Base-by-base conservation (phyloP, 345 rosid genomes). In the Brassica rapa region DNA sequence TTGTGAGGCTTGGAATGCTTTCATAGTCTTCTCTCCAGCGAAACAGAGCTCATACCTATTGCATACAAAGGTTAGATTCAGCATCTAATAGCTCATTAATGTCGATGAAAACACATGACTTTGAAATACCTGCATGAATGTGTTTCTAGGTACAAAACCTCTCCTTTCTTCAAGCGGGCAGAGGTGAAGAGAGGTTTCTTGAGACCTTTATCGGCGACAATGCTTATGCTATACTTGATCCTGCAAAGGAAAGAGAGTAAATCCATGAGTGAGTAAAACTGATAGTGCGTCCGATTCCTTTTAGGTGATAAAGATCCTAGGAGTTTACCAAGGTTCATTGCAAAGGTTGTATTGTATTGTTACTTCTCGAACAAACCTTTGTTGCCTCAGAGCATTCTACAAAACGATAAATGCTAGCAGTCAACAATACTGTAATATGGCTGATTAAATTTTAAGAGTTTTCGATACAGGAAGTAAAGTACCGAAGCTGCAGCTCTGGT, bases 401-500 rank as follows among this genome's bases (percentile, higher is more conserved):
- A 82, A 63, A 77, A 68, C 5, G 2, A 46, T 72, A 71, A 83
- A 74, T 32, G 33, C 14, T 65, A 25, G 59, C 70, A 66, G 41
- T 74, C 60, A 68, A 62, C 60, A 35, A 25, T 61, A 60, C 16
- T 23, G 72, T 29, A 23, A 64, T 66, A 1, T 39, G 53, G 61
- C 56, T 59, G 64, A 46, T 32, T 63, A 59, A 67, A 39, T 39
- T 53, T 35, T 24, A 4, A 35, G 43, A 62, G 32, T 7, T 51
- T 70, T 14, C 15, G 49, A 64, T 21, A 77, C 12, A 5, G 35
- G 9, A 30, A 15, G 62, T 56, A 5, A 79, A 73, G 72, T 91
- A 96, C 98, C 86, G 98, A 96, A 81, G 99, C 99, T 41, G 99
- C 99, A 35, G 98, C 99, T 71, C 99, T 86, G 46, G 99, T 96